Evolutionary conservation across 306 rosid species (phyloP).

Genomic region (Cucurbita moschata): DNA sequence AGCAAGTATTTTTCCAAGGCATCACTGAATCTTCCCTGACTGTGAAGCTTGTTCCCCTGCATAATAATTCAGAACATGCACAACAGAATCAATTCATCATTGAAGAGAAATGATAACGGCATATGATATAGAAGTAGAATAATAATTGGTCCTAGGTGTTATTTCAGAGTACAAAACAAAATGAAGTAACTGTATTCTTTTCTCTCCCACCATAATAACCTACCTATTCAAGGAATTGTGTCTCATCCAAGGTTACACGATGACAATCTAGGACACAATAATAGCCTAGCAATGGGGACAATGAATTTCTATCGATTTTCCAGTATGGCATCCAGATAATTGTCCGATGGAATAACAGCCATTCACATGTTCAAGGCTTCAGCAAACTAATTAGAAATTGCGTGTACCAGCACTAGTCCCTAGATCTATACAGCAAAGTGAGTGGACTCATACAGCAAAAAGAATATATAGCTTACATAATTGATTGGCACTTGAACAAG

Average conservation of each 20-base stretch:
- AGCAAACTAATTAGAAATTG: not conserved
- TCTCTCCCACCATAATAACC: not conserved
- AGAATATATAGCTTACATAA: not conserved
- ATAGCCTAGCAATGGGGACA: not conserved
- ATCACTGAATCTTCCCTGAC: conserved; percentile 55
- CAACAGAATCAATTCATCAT: not conserved
- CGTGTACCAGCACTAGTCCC: not conserved
- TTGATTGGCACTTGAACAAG: not conserved
- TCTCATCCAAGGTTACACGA: not conserved
- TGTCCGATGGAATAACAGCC: not conserved
- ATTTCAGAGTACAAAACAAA: not conserved
- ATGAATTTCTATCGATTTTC: not conserved
- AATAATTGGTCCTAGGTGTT: not conserved
- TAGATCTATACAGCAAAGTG: not conserved
- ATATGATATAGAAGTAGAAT: not conserved
- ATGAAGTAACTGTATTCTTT: not conserved
- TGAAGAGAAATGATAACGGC: not conserved
- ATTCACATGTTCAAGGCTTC: not conserved
- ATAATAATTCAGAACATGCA: conserved; percentile 12
- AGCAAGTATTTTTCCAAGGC: conserved; percentile 63
- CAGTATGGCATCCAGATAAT: not conserved
- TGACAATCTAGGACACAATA: not conserved
- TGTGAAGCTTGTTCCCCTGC: conserved; percentile 88
- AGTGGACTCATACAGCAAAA: not conserved
- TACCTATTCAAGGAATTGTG: not conserved